Evolutionary conservation across 148 eudicot species (phyloP).

Genomic region (Vaccinium corymbosum): DNA sequence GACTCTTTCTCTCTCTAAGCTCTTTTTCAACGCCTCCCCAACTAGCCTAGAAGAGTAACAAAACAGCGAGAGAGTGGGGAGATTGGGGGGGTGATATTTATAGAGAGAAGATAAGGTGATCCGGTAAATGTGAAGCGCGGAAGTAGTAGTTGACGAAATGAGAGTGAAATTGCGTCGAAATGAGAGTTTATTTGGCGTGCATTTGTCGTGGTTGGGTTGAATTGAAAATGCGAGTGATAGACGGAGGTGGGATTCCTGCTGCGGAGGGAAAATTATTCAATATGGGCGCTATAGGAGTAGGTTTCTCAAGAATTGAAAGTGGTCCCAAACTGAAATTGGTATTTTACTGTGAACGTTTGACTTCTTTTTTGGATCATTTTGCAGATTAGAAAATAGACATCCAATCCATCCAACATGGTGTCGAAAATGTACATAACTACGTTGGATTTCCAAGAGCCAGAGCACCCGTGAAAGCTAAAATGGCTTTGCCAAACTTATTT

Average conservation of each 20-base stretch:
- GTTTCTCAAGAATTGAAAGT: not conserved
- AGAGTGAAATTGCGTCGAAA: constrained; percentile 37
- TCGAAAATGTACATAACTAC: too few relatives aligned
- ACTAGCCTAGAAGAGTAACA: constrained; percentile 16
- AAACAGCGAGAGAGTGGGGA: not conserved
- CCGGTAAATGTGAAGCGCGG: constrained; percentile 19
- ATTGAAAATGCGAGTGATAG: not conserved
- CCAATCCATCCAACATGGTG: too few relatives aligned
- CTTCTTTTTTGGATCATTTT: too few relatives aligned
- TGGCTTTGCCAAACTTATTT: too few relatives aligned
- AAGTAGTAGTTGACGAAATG: constrained; percentile 31
- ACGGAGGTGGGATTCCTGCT: not conserved
- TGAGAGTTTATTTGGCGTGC: constrained; percentile 6
- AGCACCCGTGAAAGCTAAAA: too few relatives aligned
- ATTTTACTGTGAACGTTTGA: too few relatives aligned
- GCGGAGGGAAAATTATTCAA: not conserved
- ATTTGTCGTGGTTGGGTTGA: not conserved
- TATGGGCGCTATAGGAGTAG: not conserved
- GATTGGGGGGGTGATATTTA: constrained; percentile 28
- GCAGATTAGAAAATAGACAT: too few relatives aligned
- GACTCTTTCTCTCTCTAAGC: constrained; percentile 12
- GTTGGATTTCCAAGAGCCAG: too few relatives aligned
- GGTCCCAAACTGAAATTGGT: not conserved
- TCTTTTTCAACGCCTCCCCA: constrained; percentile 15
- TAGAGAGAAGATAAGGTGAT: constrained; percentile 28